phyloP scores from a whole-genome alignment of 2,329 filamentous ascomycete species.

The Drechslera avenae region DNA sequence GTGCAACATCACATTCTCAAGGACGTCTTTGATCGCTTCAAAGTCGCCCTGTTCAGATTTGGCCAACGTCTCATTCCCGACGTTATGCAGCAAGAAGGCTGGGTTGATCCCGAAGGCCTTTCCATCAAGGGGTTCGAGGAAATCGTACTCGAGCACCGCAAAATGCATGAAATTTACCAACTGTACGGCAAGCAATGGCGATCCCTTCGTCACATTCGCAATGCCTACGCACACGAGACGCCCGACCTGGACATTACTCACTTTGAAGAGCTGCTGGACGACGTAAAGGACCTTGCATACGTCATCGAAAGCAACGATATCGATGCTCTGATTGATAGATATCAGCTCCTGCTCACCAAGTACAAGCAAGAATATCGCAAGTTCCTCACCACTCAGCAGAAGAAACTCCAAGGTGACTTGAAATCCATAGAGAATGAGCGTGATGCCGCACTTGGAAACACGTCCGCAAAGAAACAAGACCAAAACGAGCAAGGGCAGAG shows the following conservation, averaged over 20 bases:
- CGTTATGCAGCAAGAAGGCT: not conserved
- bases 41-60: not conserved
- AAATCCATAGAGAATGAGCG: no score
- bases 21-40: not conserved
- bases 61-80: not conserved
- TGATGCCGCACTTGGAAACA: no score
- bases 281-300: not conserved
- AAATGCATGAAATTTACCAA: not conserved
- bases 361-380: not conserved
- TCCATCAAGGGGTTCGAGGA: not conserved
- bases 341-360: not conserved
- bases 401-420: no score
- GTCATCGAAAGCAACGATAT: not conserved
- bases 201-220: conserved; percentile 2
- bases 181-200: not conserved
- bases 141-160: not conserved
- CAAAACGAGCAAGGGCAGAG: no score
- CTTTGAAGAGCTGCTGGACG: conserved; percentile 1
- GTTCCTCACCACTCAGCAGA: no score
- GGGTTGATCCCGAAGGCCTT: not conserved
- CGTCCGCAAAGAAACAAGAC: no score
- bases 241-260: not conserved
- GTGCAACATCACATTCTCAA: not conserved
- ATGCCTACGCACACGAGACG: conserved; percentile 2
- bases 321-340: not conserved